A percentile compares a stretch with the other conserved stretches of the same genome.
phyloP scores from a whole-genome alignment of 2,329 filamentous ascomycete species.

The Talaromyces sp. region DNA sequence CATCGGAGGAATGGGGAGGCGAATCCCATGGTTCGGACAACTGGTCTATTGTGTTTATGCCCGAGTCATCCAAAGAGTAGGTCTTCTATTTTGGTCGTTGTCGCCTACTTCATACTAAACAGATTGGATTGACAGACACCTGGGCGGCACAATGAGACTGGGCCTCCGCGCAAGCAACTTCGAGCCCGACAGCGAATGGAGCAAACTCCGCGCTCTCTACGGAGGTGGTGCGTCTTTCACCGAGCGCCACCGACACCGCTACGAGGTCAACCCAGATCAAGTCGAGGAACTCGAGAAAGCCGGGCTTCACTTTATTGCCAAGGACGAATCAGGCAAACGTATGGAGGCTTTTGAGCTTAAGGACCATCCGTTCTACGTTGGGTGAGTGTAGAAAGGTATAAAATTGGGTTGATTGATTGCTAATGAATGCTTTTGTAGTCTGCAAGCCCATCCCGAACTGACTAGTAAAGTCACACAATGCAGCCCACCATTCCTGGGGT shows the following conservation, averaged over 20 bases:
- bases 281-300: slow-evolving; percentile 61
- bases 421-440: slow-evolving; percentile 46
- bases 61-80: slow-evolving; percentile 50
- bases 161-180: slow-evolving; percentile 70
- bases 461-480: not conserved
- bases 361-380: slow-evolving; percentile 79
- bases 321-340: slow-evolving; percentile 69
- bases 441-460: slow-evolving; percentile 4
- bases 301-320: slow-evolving; percentile 71
- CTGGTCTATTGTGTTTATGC: slow-evolving; percentile 77
- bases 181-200: slow-evolving; percentile 71
- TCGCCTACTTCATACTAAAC: not conserved
- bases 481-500: slow-evolving; percentile 61
- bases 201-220: slow-evolving; percentile 69
- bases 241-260: slow-evolving; percentile 82
- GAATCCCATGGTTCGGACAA: slow-evolving; percentile 15
- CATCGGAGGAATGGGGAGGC: slow-evolving; percentile 2
- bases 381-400: slow-evolving; percentile 22
- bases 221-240: slow-evolving; percentile 45
- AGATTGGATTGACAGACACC: slow-evolving; percentile 59
- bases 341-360: slow-evolving; percentile 81
- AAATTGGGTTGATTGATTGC: not conserved
- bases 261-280: slow-evolving; percentile 81
- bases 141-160: slow-evolving; percentile 83
- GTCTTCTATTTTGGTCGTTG: no score